These are phyloP conservation scores for Thalassiosira profunda DNA, from an alignment of 108 stramenopile species.

Conservation along the genomic window DNA sequence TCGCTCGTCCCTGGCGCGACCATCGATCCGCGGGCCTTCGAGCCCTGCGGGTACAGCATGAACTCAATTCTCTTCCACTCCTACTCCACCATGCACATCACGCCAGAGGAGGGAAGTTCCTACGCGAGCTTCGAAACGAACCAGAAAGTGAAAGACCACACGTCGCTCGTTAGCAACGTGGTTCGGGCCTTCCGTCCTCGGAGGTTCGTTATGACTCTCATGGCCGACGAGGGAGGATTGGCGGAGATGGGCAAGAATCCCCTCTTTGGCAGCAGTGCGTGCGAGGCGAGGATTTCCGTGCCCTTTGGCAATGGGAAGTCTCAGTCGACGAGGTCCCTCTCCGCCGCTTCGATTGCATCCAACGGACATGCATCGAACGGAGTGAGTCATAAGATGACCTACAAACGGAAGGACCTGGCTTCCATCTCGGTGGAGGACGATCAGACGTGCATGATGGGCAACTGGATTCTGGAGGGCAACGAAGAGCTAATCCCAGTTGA, in stretches of 20 bases:
- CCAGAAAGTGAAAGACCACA: conserved; percentile 88
- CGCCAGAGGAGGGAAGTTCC: conserved; percentile 95
- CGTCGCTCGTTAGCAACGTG: conserved; percentile 94
- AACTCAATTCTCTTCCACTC: conserved; percentile 97
- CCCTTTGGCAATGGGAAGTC: conserved; percentile 50
- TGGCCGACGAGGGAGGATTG: conserved; percentile 98
- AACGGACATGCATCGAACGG: too few species aligned
- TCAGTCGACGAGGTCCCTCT: not conserved
- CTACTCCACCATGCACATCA: conserved; percentile 99
- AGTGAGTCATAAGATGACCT: too few species aligned
- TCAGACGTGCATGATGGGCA: conserved; percentile 93
- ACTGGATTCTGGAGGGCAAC: conserved; percentile 74
- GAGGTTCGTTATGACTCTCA: conserved; percentile 98
- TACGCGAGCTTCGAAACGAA: conserved; percentile 99
- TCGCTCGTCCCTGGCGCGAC: conserved; percentile 94
- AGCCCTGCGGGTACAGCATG: conserved; percentile 99
- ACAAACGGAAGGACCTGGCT: conserved; percentile 80
- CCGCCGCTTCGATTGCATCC: not conserved
- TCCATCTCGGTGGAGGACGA: conserved; percentile 92
- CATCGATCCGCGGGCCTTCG: conserved; percentile 96
- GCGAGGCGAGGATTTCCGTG: conserved; percentile 66
- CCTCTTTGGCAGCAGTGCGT: conserved; percentile 50
- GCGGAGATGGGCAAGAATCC: conserved; percentile 86
- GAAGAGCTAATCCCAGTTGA: not conserved
- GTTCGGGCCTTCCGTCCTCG: conserved; percentile 95